phyloP scores from a whole-genome alignment of 495 filamentous ascomycete genomes.

The Cryomyces antarcticus region DNA sequence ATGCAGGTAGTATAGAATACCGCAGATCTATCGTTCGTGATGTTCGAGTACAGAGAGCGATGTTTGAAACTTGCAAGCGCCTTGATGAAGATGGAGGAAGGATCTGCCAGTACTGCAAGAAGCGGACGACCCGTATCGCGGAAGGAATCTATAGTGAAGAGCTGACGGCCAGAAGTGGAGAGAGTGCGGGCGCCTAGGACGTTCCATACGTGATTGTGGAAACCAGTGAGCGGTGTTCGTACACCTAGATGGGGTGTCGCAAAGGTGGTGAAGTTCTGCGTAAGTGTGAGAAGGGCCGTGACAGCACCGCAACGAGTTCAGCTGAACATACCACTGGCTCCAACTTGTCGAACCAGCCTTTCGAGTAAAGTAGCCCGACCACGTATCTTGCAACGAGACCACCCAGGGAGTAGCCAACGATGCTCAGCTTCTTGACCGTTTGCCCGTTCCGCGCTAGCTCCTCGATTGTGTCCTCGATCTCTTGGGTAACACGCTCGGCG shows the following conservation, averaged over 20 bases:
- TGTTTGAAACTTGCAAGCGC: slow-evolving; percentile 56
- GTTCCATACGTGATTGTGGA: slow-evolving; percentile 54
- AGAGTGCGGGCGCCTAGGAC: slow-evolving; percentile 55
- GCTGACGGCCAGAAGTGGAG: slow-evolving; percentile 62
- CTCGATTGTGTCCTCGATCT: slow-evolving; percentile 69
- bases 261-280: slow-evolving; percentile 78
- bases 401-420: slow-evolving; percentile 79
- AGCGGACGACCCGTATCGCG: slow-evolving; percentile 61
- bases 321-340: slow-evolving; percentile 42
- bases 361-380: slow-evolving; percentile 62
- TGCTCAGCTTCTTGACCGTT: slow-evolving; percentile 57
- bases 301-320: not conserved
- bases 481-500: slow-evolving; percentile 68
- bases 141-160: slow-evolving; percentile 76
- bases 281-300: not conserved
- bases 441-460: slow-evolving; percentile 40
- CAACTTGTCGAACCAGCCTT: slow-evolving; percentile 56
- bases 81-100: slow-evolving; percentile 65
- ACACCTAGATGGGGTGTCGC: slow-evolving; percentile 80
- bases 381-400: slow-evolving; percentile 77
- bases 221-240: slow-evolving; percentile 49
- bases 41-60: slow-evolving; percentile 60
- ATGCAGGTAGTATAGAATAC: slow-evolving; percentile 68
- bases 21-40: slow-evolving; percentile 63
- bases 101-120: slow-evolving; percentile 63